Conservation (phyloP, 768 basidiomycete genomes). For the Peribolospora baueri region DNA sequence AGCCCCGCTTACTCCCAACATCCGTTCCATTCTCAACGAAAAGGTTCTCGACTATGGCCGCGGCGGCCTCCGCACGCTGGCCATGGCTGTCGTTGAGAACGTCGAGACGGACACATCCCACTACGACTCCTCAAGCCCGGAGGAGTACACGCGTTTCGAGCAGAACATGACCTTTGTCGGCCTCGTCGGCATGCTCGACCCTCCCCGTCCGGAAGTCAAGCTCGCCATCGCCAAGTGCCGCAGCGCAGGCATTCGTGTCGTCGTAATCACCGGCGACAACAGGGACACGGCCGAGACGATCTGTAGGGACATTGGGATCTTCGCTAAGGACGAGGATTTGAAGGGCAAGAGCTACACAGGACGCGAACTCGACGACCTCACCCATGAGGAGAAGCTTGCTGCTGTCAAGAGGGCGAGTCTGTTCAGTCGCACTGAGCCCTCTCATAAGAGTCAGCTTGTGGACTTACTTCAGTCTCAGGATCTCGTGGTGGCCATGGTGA, state of each 20-base stretch:
- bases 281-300: constrained; percentile 95
- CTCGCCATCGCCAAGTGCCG: constrained; percentile 68
- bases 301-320: constrained; percentile 85
- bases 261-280: constrained; percentile 96
- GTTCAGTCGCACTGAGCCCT: constrained; percentile 83
- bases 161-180: constrained; percentile 80
- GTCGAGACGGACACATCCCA: constrained; percentile 51
- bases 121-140: constrained; percentile 52
- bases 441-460: constrained; percentile 82
- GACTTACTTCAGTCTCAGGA: constrained; percentile 78
- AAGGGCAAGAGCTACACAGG: constrained; percentile 93
- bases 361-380: constrained; percentile 60
- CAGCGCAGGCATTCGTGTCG: constrained; percentile 78
- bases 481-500: constrained; percentile 82
- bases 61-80: constrained; percentile 68
- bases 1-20: constrained; percentile 37
- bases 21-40: constrained; percentile 38
- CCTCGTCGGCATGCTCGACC: constrained; percentile 91
- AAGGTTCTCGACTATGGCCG: constrained; percentile 49
- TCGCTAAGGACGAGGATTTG: constrained; percentile 59
- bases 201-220: constrained; percentile 79
- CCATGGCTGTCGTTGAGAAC: constrained; percentile 62
- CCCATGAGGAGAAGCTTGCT: constrained; percentile 50
- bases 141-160: constrained; percentile 75
- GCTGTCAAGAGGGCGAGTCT: constrained; percentile 72